Evolutionary conservation across 768 basidiomycete species (phyloP).

Genomic region (Phylloporus sp.): DNA sequence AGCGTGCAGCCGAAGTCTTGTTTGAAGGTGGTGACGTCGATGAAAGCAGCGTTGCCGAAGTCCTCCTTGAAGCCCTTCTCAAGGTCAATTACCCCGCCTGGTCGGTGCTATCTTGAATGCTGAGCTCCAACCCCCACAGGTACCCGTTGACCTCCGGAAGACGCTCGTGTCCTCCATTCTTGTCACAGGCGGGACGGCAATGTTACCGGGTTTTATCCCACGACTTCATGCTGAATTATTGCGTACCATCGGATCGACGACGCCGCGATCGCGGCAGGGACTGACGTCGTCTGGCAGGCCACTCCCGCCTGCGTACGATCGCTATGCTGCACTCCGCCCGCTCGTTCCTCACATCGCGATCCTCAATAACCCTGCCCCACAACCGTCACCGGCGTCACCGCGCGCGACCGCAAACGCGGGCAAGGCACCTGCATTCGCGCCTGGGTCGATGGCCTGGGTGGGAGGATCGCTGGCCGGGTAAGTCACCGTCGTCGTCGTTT

Average conservation of each 20-base stretch:
- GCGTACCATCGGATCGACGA: conserved; percentile 47
- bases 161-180: conserved; percentile 81
- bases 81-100: conserved; percentile 44
- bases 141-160: conserved; percentile 85
- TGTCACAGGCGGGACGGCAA: conserved; percentile 82
- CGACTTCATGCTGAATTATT: conserved; percentile 79
- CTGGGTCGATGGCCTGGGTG: conserved; percentile 82
- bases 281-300: conserved; percentile 36
- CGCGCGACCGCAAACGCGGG: conserved; percentile 63
- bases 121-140: conserved; percentile 39
- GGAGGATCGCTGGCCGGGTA: conserved; percentile 92
- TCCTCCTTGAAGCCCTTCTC: conserved; percentile 70
- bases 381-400: conserved; percentile 40
- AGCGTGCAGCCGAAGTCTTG: conserved; percentile 84
- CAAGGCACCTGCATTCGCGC: conserved; percentile 82
- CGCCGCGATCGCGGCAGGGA: conserved; percentile 29
- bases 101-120: not conserved
- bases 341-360: conserved; percentile 73
- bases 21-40: conserved; percentile 90
- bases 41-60: conserved; percentile 77
- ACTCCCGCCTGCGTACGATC: conserved; percentile 56
- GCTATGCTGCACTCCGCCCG: conserved; percentile 67
- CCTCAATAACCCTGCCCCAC: conserved; percentile 76
- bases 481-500: conserved; percentile 24
- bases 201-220: conserved; percentile 90